Evolutionary conservation across 345 rosid species (phyloP).

Genomic region (Moringa oleifera): DNA sequence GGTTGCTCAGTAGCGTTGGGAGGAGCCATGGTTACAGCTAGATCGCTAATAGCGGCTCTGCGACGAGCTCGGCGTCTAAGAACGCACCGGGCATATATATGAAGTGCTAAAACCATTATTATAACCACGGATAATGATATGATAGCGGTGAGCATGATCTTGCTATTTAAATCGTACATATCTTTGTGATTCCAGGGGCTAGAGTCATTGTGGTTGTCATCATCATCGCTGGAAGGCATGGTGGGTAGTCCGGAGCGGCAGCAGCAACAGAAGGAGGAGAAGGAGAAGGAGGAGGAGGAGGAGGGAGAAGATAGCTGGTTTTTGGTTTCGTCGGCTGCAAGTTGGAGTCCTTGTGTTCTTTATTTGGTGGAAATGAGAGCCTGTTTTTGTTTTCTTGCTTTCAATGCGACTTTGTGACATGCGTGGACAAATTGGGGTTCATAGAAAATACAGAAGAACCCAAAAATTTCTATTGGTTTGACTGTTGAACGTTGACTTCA

Average conservation of each 20-base stretch:
- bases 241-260: background rate
- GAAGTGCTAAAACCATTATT: slow-evolving; percentile 28
- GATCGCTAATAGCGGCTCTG: slow-evolving; percentile 13
- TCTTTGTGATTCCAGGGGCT: slow-evolving; percentile 6
- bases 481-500: no score
- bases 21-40: slow-evolving; percentile 9
- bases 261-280: background rate
- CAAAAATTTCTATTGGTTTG: no score
- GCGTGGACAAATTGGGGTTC: no score
- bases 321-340: no score
- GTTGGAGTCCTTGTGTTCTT: no score
- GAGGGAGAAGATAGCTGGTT: background rate
- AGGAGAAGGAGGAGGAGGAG: background rate
- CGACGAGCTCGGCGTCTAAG: slow-evolving; percentile 32
- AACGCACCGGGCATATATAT: slow-evolving; percentile 37
- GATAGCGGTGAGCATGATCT: slow-evolving; percentile 40
- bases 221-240: background rate
- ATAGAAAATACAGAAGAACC: no score
- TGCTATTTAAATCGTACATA: slow-evolving; percentile 28
- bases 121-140: slow-evolving; percentile 38
- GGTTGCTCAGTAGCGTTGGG: slow-evolving; percentile 25
- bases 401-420: no score
- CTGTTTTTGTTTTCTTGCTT: no score
- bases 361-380: no score
- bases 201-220: background rate